A percentile compares a stretch with the other conserved stretches of the same genome.
phyloP scores from a whole-genome alignment of 257 asterid species.

The Nyctanthes arbortristis region DNA sequence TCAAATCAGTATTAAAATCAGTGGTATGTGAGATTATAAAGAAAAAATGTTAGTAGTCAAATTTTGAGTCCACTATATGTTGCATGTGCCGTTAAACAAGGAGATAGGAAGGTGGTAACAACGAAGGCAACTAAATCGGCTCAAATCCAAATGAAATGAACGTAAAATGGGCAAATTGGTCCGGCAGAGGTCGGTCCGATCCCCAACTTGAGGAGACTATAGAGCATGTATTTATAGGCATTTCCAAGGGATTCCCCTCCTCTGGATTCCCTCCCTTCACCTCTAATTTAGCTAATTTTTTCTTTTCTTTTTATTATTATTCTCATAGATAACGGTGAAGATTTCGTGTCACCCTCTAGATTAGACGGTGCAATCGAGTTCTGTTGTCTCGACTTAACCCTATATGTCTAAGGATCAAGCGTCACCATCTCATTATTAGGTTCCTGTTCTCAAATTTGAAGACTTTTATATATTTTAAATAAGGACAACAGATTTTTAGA shows the following conservation, averaged over 20 bases:
- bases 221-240: conserved; percentile 10
- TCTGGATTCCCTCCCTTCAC: conserved; percentile 30
- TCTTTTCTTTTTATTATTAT: neutral
- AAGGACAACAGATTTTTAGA: too few relatives aligned
- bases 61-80: conserved; percentile 2
- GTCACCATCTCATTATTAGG: neutral
- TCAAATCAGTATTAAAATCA: too few relatives aligned
- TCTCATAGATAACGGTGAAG: neutral
- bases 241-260: conserved; percentile 24
- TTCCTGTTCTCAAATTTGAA: neutral
- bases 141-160: conserved; percentile 48
- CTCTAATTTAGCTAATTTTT: conserved; percentile 29
- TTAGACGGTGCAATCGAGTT: too few relatives aligned
- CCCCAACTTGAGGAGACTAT: conserved; percentile 37
- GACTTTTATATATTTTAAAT: too few relatives aligned
- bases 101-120: conserved; percentile 21
- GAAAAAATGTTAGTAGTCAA: too few relatives aligned
- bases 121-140: neutral
- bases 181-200: conserved; percentile 34
- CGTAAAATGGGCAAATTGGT: conserved; percentile 38
- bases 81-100: conserved; percentile 48
- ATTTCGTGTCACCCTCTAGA: neutral
- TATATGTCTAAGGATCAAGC: neutral
- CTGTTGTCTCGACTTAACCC: too few relatives aligned
- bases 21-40: too few relatives aligned